Evolutionary conservation across 2,329 filamentous ascomycete genomes (phyloP), one percentile per base, ranked within the genome.

Genomic region (Arachnopeziza araneosa): DNA sequence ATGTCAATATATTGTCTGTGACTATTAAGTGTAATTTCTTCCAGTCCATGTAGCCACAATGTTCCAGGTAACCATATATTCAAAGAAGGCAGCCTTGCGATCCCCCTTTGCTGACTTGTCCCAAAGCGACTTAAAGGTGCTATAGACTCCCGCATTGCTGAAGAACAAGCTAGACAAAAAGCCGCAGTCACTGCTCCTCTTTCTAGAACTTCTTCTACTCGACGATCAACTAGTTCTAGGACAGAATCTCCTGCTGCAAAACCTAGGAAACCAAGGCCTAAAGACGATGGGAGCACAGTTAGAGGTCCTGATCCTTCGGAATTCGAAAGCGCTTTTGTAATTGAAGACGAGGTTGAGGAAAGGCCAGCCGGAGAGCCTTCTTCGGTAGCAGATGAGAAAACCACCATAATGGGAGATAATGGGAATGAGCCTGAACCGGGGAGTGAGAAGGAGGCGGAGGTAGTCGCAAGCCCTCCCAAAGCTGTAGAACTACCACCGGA

Each of bases 71-170:
- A 62, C 19, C 23, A 54, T 32, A 52, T 44, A 23, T 21, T 24
- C 56, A 48, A n/a, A 56, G 8, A 48, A 24, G 19, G 10, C 60
- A 67, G 65, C 65, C 64, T 67, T 23, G 9, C 52, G n/a, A 12
- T n/a, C 26, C n/a, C 6, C 8, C 21, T 51, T 50, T 32, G 50
- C 63, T 66, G 54, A 68, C 60, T 50, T 61, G 52, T 57, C 52
- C 52, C 54, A 62, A 72, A 95, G 89, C 85, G 90, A 79, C 80
- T 96, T 68, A 90, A 91, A 77, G 90, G 88, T 70, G 89, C 89
- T 61, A 91, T 96, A 73, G 90, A 96, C 73, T 86, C 87, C 69
- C 88, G 88, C 70, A 95, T 97, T 70, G 90, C 91, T 70, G 91
- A 96, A 77, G 93, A 97, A 77, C 91, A 96, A 76, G 89, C 91